Conservation (phyloP, 768 basidiomycete species). For the Holtermannia corniformis region DNA sequence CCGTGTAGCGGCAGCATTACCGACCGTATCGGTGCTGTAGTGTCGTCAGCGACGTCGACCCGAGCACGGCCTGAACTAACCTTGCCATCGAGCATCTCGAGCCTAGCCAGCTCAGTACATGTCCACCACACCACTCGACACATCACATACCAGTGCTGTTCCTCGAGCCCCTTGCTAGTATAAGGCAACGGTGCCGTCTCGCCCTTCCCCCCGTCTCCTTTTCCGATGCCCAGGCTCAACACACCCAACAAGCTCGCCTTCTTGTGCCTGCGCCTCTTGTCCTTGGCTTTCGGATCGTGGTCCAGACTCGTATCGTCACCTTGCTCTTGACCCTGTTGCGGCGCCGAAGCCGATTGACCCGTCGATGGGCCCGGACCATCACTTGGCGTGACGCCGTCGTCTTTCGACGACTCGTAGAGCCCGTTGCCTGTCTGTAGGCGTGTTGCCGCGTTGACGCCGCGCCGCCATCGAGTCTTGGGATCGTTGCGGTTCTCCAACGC, state of each 20-base stretch:
- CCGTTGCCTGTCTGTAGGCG: constrained; percentile 23
- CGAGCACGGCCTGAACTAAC: constrained; percentile 9
- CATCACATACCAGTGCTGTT: constrained; percentile 32
- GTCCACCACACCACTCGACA: neutral
- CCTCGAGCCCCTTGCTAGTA: constrained; percentile 27
- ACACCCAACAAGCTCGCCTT: constrained; percentile 24
- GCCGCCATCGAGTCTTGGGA: constrained; percentile 24
- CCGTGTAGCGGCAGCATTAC: too few relatives aligned
- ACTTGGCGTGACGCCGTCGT: neutral
- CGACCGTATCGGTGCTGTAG: constrained; percentile 27
- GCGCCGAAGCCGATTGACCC: neutral
- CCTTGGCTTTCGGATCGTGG: constrained; percentile 1
- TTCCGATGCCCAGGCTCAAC: constrained; percentile 16
- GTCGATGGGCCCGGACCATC: neutral
- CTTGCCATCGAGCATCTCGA: constrained; percentile 38
- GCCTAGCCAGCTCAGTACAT: constrained; percentile 2
- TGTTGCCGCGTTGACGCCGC: constrained; percentile 19
- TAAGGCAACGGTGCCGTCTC: constrained; percentile 23
- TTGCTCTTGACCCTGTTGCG: neutral
- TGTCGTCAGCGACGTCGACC: neutral
- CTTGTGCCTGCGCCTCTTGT: constrained; percentile 6
- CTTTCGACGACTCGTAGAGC: constrained; percentile 7
- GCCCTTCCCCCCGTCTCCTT: constrained; percentile 10
- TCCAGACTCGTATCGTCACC: neutral
- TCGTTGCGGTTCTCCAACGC: constrained; percentile 32